Evolutionary conservation across 345 rosid genomes (phyloP).

Genomic region (Excoecaria cochinchinensis): DNA sequence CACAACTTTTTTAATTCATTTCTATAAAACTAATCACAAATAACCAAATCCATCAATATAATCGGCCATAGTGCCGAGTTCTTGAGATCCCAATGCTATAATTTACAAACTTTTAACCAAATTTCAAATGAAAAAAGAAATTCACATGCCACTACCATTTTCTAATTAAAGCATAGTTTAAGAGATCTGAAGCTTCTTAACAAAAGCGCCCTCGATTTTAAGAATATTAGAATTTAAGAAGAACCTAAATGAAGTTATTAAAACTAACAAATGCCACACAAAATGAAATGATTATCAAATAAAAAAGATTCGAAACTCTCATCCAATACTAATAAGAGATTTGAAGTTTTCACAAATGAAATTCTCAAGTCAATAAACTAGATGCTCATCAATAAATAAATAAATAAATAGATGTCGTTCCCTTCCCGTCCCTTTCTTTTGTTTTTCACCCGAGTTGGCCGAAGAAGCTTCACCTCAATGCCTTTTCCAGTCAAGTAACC

Average conservation of each 20-base stretch:
- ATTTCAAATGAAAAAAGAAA: background rate
- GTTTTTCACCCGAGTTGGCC: no score
- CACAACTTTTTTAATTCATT: background rate
- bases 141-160: background rate
- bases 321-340: conserved; percentile 19
- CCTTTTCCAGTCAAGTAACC: no score
- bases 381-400: no score
- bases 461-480: no score
- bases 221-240: background rate
- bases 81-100: background rate
- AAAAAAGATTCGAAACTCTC: background rate
- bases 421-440: no score
- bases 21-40: background rate
- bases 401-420: no score
- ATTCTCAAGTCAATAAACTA: background rate
- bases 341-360: conserved; percentile 19
- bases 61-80: background rate
- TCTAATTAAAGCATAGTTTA: background rate
- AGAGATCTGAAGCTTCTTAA: background rate
- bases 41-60: conserved; percentile 17
- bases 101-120: background rate
- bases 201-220: background rate
- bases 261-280: background rate
- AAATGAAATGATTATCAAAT: background rate
- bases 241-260: background rate